Base-by-base conservation (phyloP, 2,329 filamentous ascomycete species). In the Penicillium vulpinum region DNA sequence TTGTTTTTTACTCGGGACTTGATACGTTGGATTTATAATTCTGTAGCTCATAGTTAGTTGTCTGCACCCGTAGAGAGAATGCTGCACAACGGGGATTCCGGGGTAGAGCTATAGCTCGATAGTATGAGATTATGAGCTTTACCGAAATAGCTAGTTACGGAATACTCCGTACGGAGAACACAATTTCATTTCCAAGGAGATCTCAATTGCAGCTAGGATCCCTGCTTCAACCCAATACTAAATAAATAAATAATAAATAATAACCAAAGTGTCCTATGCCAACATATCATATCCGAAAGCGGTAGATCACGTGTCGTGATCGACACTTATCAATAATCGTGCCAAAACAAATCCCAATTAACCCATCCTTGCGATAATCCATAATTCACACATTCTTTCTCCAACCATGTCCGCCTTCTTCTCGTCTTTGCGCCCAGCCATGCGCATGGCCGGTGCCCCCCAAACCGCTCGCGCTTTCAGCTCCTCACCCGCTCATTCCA, bases 391-490 rank as follows among this genome's bases (percentile, higher is more conserved):
- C 18, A 36, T 50, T 11, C 26, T 36, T 36, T 26, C 38, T 21
- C 18, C 28, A 58, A 64, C 58, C 49, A 75, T 75, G 72, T 70
- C 69, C 46, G 61, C 77, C 73, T 84, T 74, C 71, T 83, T 78
- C 78, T 81, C 79, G 76, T 82, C 75, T 75, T 80, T 76, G 66
- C 76, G 77, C 77, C 77, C 76, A 66, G 67, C 73, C 77, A 72
- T 77, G 77, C 71, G 77, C 80, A 72, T 77, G 74, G 70, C 77
- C 62, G 65, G 67, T 60, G 60, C 74, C 56, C 62, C 77, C 60
- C 62, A 70, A 56, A 67, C 78, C 61, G 72, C 81, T 66, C 91
- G 91, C 77, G 78, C 87, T 70, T 96, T 97, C 84, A 91, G 86
- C 79, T 86, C 87, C 67, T 78, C 86, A 39, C 75, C 84, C 48